phyloP scores from a whole-genome alignment of 306 rosid species.

The Begonia peltatifolia region DNA sequence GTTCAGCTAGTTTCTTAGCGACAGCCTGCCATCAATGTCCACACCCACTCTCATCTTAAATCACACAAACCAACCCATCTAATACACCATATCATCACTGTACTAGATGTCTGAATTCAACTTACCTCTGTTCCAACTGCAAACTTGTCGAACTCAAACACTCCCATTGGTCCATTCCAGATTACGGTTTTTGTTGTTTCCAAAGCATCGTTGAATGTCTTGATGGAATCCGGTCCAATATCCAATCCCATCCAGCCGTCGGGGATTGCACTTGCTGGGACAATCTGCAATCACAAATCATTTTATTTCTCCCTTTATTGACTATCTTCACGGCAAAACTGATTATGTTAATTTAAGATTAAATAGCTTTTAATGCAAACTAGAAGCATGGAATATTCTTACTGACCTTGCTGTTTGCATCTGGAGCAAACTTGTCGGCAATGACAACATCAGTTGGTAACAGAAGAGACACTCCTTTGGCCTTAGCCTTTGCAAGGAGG shows the following conservation, averaged over 20 bases:
- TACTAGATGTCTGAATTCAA: no score
- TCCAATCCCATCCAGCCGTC: conserved; percentile 99
- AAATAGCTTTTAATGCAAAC: background rate
- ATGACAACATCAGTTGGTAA: conserved; percentile 81
- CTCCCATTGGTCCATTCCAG: conserved; percentile 99
- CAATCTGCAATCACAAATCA: conserved; percentile 43
- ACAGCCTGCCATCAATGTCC: conserved; percentile 35
- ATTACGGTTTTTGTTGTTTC: conserved; percentile 85
- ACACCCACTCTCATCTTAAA: no score
- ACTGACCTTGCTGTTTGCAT: conserved; percentile 96
- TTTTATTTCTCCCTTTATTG: conserved; percentile 1
- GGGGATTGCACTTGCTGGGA: conserved; percentile 86
- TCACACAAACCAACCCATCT: no score
- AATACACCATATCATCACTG: no score
- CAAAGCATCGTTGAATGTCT: conserved; percentile 70
- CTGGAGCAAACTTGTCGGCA: conserved; percentile 98
- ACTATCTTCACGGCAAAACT: background rate
- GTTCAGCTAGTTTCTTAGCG: conserved; percentile 91
- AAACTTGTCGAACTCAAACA: conserved; percentile 91
- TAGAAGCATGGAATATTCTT: conserved; percentile 1
- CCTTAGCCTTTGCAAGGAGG: conserved; percentile 78
- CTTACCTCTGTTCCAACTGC: conserved; percentile 93
- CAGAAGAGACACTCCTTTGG: conserved; percentile 90
- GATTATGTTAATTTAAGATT: conserved; percentile 4
- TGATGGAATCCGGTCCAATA: conserved; percentile 90